Conservation (phyloP, 345 rosid species). For the Microthlaspi erraticum region DNA sequence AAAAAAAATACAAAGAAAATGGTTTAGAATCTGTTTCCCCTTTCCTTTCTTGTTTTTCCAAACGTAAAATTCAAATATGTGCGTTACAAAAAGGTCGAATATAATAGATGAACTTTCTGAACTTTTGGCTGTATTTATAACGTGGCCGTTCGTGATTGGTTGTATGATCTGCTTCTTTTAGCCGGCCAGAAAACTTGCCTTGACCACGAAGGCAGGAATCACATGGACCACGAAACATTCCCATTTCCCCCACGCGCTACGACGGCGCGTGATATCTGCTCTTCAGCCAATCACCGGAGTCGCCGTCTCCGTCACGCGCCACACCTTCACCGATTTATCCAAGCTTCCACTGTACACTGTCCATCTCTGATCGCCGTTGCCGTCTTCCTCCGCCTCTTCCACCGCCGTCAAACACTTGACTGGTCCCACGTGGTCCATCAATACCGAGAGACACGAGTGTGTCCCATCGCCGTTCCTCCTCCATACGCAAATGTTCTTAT, state of each 20-base stretch:
- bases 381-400: conserved; percentile 53
- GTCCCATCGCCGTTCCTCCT: conserved; percentile 51
- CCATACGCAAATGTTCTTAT: conserved; percentile 83
- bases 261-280: conserved; percentile 12
- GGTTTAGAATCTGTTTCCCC: conserved; percentile 7
- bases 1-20: background rate
- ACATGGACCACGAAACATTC: conserved; percentile 38
- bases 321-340: conserved; percentile 80
- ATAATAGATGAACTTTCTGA: conserved; percentile 26
- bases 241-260: conserved; percentile 22
- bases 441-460: conserved; percentile 65
- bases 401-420: conserved; percentile 83
- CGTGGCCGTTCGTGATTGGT: conserved; percentile 35
- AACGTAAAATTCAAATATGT: conserved; percentile 36
- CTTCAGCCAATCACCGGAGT: conserved; percentile 27
- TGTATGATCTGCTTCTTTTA: conserved; percentile 23
- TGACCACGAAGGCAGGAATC: conserved; percentile 35
- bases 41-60: background rate
- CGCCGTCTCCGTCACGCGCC: conserved; percentile 70
- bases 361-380: conserved; percentile 48
- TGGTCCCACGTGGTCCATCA: conserved; percentile 83
- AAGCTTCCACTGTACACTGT: conserved; percentile 84
- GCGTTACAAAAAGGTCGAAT: conserved; percentile 36
- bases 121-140: conserved; percentile 8
- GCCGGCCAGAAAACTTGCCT: conserved; percentile 46